phyloP scores from a whole-genome alignment of 2,329 filamentous ascomycete species.

The Ilyonectria destructans region DNA sequence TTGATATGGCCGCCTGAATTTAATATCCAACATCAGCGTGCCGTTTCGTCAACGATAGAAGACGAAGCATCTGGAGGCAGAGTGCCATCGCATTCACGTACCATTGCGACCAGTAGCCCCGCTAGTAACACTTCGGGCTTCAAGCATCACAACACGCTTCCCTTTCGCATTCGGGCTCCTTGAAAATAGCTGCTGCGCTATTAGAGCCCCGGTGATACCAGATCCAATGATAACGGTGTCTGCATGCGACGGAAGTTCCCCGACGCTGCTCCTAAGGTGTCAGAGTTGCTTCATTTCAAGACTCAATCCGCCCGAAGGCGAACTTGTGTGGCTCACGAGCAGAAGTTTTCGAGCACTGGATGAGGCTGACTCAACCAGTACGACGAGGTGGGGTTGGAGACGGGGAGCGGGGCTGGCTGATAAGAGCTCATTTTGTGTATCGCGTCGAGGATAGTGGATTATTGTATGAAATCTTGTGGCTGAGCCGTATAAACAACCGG shows the following conservation, averaged over 20 bases:
- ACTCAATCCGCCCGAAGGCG: neutral
- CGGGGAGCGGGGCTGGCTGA: neutral
- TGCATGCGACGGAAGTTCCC: neutral
- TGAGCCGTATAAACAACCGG: no score
- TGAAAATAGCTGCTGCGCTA: neutral
- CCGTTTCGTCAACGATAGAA: no score
- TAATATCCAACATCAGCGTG: neutral
- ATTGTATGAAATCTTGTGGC: no score
- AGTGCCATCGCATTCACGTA: neutral
- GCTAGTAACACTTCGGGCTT: slow-evolving; percentile 6
- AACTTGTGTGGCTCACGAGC: neutral
- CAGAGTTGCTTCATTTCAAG: neutral
- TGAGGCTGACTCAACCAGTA: neutral
- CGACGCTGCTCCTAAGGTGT: neutral
- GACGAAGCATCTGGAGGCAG: no score
- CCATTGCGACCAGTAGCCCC: slow-evolving; percentile 11
- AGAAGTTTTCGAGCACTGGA: neutral
- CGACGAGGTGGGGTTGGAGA: neutral
- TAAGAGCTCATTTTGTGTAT: neutral
- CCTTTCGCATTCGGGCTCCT: neutral
- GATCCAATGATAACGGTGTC: slow-evolving; percentile 9
- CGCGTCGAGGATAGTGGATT: neutral
- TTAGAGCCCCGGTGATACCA: slow-evolving; percentile 5
- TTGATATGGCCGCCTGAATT: slow-evolving; percentile 10
- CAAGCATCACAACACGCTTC: neutral